Conservation (phyloP, 257 asterid species). For the Henckelia pumila region DNA sequence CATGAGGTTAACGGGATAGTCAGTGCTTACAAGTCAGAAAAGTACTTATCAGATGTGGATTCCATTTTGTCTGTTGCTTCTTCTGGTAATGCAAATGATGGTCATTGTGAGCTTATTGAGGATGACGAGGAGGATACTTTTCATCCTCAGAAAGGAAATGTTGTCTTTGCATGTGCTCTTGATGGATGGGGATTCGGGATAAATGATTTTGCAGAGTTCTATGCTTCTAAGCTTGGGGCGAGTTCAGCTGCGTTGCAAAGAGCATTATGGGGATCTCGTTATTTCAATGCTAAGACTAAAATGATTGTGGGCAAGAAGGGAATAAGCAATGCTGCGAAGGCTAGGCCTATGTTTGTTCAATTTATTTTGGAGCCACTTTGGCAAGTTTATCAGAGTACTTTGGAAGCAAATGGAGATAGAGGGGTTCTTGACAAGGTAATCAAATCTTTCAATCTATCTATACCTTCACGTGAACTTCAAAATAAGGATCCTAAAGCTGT, state of each 20-base stretch:
- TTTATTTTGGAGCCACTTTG: conserved; percentile 83
- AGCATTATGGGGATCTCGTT: conserved; percentile 92
- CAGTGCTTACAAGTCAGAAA: conserved; percentile 77
- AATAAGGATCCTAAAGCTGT: conserved; percentile 74
- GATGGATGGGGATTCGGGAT: conserved; percentile 96
- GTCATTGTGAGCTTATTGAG: conserved; percentile 52
- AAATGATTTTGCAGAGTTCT: conserved; percentile 62
- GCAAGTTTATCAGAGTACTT: conserved; percentile 70
- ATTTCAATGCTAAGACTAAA: conserved; percentile 60
- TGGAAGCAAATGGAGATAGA: conserved; percentile 54
- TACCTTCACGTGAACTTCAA: conserved; percentile 84
- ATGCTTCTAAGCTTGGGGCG: conserved; percentile 72
- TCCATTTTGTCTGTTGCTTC: conserved; percentile 61
- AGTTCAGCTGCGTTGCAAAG: conserved; percentile 57
- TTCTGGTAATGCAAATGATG: conserved; percentile 44
- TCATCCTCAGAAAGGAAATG: conserved; percentile 97
- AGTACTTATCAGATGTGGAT: conserved; percentile 91
- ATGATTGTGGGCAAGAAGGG: conserved; percentile 82
- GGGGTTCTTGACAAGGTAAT: conserved; percentile 64
- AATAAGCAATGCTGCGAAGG: conserved; percentile 49
- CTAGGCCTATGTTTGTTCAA: conserved; percentile 86
- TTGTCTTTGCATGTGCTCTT: conserved; percentile 81
- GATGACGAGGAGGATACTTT: conserved; percentile 93
- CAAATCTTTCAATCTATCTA: conserved; percentile 64
- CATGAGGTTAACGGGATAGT: conserved; percentile 91